phyloP scores from a whole-genome alignment of 2,329 filamentous ascomycete genomes.

The Aspergillus neoniger region DNA sequence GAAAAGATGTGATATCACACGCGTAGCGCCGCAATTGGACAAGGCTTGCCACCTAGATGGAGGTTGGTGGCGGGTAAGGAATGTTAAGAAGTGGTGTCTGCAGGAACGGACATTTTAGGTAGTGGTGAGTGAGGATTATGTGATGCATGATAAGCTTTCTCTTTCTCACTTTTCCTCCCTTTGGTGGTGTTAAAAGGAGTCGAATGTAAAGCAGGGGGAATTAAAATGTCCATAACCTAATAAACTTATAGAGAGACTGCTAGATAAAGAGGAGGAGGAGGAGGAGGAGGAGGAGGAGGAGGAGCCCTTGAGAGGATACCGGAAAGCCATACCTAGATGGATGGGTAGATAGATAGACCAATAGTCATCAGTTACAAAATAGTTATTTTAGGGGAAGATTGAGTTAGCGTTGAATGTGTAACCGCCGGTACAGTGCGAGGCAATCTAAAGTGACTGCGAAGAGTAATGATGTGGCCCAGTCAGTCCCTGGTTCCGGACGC shows the following conservation, averaged over 20 bases:
- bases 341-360: too few relatives aligned
- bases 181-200: too few relatives aligned
- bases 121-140: not conserved
- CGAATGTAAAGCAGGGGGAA: not conserved
- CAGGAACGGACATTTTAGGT: conserved; percentile 1
- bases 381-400: too few relatives aligned
- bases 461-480: conserved; percentile 1
- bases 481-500: conserved; percentile 20
- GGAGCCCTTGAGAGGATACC: too few relatives aligned
- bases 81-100: not conserved
- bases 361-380: too few relatives aligned
- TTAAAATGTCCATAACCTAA: not conserved
- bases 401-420: not conserved
- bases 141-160: not conserved
- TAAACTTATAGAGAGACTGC: too few relatives aligned
- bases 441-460: conserved; percentile 1
- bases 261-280: too few relatives aligned
- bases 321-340: too few relatives aligned
- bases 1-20: not conserved
- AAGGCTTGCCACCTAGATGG: not conserved
- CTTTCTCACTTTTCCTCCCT: too few relatives aligned
- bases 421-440: not conserved
- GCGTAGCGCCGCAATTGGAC: not conserved
- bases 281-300: too few relatives aligned
- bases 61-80: not conserved